Evolutionary conservation across 805 yeast species (phyloP).

Genomic region (Tetrapisispora taiwanensis): DNA sequence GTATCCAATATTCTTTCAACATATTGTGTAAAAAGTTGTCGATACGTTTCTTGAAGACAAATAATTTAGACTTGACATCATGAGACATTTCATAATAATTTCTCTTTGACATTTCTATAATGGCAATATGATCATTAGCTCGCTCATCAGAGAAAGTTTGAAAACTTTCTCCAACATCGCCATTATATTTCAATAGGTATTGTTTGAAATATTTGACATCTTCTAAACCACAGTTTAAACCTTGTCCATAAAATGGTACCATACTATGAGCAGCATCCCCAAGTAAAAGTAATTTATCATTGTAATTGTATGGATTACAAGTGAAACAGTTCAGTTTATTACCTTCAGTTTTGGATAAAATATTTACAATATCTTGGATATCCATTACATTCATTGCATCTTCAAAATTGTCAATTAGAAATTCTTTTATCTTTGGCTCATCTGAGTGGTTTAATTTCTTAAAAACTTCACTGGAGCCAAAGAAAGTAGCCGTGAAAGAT

Average conservation of each 20-base stretch:
- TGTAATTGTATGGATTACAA: constrained; percentile 58
- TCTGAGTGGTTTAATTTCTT: constrained; percentile 38
- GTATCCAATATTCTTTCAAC: constrained; percentile 62
- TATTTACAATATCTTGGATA: constrained; percentile 37
- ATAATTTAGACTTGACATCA: constrained; percentile 53
- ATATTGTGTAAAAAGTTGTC: constrained; percentile 55
- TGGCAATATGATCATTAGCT: constrained; percentile 60
- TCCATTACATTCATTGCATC: constrained; percentile 71
- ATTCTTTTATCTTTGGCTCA: constrained; percentile 34
- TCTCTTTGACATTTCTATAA: constrained; percentile 64
- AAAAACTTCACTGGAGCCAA: constrained; percentile 66
- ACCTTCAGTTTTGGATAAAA: constrained; percentile 52
- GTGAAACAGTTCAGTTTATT: constrained; percentile 70
- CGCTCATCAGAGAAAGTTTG: constrained; percentile 44
- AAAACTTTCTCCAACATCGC: constrained; percentile 42
- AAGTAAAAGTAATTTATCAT: constrained; percentile 50
- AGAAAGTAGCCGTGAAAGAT: constrained; percentile 81
- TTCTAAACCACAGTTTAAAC: constrained; percentile 93
- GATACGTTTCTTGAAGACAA: constrained; percentile 53
- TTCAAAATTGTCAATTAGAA: constrained; percentile 54
- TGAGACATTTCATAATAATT: constrained; percentile 85
- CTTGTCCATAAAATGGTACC: constrained; percentile 98
- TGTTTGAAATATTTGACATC: constrained; percentile 65
- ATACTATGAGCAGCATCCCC: constrained; percentile 96
- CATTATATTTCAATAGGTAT: constrained; percentile 30